Base-by-base conservation (phyloP, 202 grass and related monocot genomes). In the Digitaria exilis region DNA sequence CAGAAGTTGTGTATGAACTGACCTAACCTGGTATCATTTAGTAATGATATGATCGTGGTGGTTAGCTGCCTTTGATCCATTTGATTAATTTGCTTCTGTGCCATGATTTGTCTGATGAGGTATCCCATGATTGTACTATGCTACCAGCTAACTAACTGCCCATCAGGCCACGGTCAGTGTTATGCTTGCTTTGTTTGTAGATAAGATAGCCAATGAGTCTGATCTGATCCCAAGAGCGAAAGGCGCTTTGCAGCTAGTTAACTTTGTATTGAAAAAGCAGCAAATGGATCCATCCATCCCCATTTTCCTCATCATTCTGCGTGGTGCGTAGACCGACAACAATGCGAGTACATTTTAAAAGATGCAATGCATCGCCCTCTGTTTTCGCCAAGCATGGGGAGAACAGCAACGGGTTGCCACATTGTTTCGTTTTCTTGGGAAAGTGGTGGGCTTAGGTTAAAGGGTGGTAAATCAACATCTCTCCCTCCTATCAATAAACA, bases 41-140 rank as follows among this genome's bases (percentile, higher is more conserved):
- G 79, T 30, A 83, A 90, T 75, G 83, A 87, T 69, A 87, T 69
- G 49, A 64, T 77, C 29, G 18, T 84, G 71, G 32, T 74, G 71
- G 62, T 75, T 84, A 42, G 56, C 70, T 59, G 74, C 75, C 45
- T 72, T 44, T 54, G 68, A 35, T 65, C 18, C 32, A 9, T 39
- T 42, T 67, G 32, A 25, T 48, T 72, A 60, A 35, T 42, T 1
- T 17, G 48, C 25, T 43, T 37, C 52, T 45, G 52, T 50, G 55
- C 14, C 58, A 59, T 86, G 84, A 73, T 89, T 75, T 60, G 78
- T 41, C 52, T 2, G 83, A 52, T 79, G 60, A 35, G 60, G 31
- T 59, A 86, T 79, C 83, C 28, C 35, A 77, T 73, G 87, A 81
- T 81, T 81, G 71, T 65, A 35, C 46, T 65, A 1, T 10, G 44